Evolutionary conservation across 371 early-diverging fungal species (phyloP).

Genomic region (Chytridiales sp.): DNA sequence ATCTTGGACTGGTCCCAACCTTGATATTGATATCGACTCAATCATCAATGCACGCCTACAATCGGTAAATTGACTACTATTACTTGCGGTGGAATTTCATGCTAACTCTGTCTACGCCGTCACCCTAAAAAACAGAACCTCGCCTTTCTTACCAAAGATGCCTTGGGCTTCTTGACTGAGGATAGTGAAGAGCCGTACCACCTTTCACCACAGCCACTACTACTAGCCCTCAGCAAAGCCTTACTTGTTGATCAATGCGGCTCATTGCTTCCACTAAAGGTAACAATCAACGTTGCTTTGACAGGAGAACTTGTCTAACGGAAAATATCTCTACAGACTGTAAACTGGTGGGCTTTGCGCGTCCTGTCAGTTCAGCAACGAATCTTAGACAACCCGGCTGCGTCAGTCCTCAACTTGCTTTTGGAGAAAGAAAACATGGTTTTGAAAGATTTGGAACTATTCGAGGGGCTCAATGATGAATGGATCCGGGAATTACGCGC

Average conservation of each 20-base stretch:
- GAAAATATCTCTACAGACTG: conserved; percentile 16
- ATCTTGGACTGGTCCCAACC: conserved; percentile 41
- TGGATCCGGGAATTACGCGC: conserved; percentile 47
- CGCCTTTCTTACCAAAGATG: not conserved
- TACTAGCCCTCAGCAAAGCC: conserved; percentile 63
- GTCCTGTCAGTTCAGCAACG: conserved; percentile 76
- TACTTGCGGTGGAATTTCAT: not conserved
- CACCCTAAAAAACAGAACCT: not conserved
- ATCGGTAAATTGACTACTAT: conserved; percentile 9
- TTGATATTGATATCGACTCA: conserved; percentile 19
- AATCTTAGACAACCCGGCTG: conserved; percentile 81
- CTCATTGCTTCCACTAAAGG: conserved; percentile 13
- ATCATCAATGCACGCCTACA: conserved; percentile 16
- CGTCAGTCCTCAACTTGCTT: conserved; percentile 52
- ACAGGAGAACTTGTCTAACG: conserved; percentile 15
- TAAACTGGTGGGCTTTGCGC: conserved; percentile 76
- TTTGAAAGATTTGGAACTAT: not conserved
- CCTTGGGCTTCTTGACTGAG: conserved; percentile 48
- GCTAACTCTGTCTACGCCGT: not conserved
- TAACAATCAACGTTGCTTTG: conserved; percentile 24
- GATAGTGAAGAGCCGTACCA: conserved; percentile 88
- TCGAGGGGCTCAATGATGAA: not conserved
- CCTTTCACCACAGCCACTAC: conserved; percentile 66
- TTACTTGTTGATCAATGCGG: conserved; percentile 58
- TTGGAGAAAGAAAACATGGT: not conserved